Evolutionary conservation across 2,329 filamentous ascomycete genomes (phyloP).

Genomic region (Trichoderma koningii): DNA sequence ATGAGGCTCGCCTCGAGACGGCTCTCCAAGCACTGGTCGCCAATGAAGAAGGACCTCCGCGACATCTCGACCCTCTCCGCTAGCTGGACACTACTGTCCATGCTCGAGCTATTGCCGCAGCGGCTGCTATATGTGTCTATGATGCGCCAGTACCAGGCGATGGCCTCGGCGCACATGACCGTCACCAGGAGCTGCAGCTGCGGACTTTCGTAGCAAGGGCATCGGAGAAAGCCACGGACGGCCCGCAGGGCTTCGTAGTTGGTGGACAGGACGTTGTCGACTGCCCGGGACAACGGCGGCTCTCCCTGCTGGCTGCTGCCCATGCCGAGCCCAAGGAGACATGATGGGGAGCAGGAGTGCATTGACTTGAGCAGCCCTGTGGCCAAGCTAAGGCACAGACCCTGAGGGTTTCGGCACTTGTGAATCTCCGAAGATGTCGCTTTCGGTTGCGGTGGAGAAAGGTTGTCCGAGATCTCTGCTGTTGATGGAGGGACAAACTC

Average conservation of each 20-base stretch:
- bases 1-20: background rate
- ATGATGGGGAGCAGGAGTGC: background rate
- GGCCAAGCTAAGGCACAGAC: background rate
- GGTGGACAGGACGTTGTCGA: slow-evolving; percentile 1
- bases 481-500: background rate
- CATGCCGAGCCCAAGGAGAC: background rate
- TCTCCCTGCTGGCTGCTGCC: background rate
- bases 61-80: slow-evolving; percentile 7
- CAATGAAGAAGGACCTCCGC: background rate
- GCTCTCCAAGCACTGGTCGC: slow-evolving; percentile 3
- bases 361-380: slow-evolving; percentile 8
- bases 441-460: background rate
- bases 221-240: slow-evolving; percentile 1
- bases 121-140: slow-evolving; percentile 9
- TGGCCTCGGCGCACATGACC: background rate
- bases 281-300: background rate
- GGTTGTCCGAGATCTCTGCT: background rate
- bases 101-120: background rate
- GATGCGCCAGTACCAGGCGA: slow-evolving; percentile 13
- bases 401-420: background rate
- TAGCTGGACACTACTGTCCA: background rate
- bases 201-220: slow-evolving; percentile 7
- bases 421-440: background rate
- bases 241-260: background rate
- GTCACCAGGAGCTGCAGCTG: slow-evolving; percentile 3